Conservation (phyloP, 2,329 filamentous ascomycete species). For the Alternaria sp. region DNA sequence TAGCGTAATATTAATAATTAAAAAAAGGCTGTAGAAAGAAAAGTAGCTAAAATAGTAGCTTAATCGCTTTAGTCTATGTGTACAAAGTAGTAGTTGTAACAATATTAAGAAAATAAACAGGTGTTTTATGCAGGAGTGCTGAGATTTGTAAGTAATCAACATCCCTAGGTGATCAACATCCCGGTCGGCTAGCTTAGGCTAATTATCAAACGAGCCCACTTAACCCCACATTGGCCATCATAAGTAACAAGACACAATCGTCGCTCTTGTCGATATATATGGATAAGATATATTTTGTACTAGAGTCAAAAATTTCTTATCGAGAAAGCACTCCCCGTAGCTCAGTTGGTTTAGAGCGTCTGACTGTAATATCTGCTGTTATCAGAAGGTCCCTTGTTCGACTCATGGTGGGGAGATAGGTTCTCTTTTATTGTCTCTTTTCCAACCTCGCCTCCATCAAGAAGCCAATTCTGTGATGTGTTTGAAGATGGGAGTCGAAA, state of each 20-base stretch:
- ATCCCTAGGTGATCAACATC: too few relatives aligned
- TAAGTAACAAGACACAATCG: too few relatives aligned
- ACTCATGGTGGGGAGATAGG: slow-evolving; percentile 45
- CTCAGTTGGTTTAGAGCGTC: slow-evolving; percentile 51
- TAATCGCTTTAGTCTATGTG: too few relatives aligned
- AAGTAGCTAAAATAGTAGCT: too few relatives aligned
- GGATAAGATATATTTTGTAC: rapidly evolving
- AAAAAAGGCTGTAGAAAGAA: too few relatives aligned
- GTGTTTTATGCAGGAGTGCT: too few relatives aligned
- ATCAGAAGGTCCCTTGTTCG: slow-evolving; percentile 49
- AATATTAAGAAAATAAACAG: too few relatives aligned
- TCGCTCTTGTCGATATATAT: neutral
- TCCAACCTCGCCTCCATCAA: neutral
- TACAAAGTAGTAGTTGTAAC: too few relatives aligned
- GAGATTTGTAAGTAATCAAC: too few relatives aligned
- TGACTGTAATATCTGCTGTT: slow-evolving; percentile 48
- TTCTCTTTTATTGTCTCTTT: slow-evolving; percentile 18
- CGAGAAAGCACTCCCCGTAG: slow-evolving; percentile 35
- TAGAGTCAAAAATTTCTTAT: neutral
- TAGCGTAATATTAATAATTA: too few relatives aligned
- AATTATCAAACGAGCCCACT: neutral
- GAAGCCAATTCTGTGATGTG: neutral
- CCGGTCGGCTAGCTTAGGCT: neutral
- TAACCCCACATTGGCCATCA: neutral
- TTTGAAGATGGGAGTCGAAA: neutral